These are phyloP conservation scores for Xenoacremonium recifei DNA, from an alignment of 2,329 filamentous ascomycete species.

Conservation along the genomic window DNA sequence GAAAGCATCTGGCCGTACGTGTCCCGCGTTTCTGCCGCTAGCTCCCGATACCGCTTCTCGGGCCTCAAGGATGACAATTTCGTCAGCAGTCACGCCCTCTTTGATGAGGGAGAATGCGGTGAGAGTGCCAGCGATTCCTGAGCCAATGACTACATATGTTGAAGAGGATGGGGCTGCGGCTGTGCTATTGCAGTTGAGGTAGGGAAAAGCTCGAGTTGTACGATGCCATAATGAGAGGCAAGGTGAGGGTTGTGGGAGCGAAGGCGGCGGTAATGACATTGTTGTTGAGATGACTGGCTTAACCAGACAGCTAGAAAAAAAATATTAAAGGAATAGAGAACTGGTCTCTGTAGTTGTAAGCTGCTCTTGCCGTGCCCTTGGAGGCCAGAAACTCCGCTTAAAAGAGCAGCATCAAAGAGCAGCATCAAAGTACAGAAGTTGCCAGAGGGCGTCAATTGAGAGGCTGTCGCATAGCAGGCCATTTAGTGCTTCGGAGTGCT, in stretches of 20 bases:
- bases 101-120: constrained; percentile 38
- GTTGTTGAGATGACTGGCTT: background rate
- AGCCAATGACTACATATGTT: constrained; percentile 40
- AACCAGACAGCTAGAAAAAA: background rate
- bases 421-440: too few species aligned
- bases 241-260: background rate
- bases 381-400: too few species aligned
- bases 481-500: too few species aligned
- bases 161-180: constrained; percentile 24
- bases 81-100: constrained; percentile 28
- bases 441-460: too few species aligned
- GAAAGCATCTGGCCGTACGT: constrained; percentile 45
- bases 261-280: background rate
- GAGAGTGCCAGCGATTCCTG: constrained; percentile 40
- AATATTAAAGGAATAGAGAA: background rate
- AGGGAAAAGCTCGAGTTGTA: constrained; percentile 40
- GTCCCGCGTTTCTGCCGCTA: constrained; percentile 43
- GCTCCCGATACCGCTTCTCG: constrained; percentile 44
- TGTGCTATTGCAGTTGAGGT: constrained; percentile 36
- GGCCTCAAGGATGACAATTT: constrained; percentile 41
- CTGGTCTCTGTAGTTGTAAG: too few species aligned
- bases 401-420: too few species aligned
- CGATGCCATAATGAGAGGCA: constrained; percentile 38
- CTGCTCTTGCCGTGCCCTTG: too few species aligned
- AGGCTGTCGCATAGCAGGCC: too few species aligned